Base-by-base conservation (phyloP, 1,284 basidiomycete species). In the Apiotrichum akiyoshidainum region DNA sequence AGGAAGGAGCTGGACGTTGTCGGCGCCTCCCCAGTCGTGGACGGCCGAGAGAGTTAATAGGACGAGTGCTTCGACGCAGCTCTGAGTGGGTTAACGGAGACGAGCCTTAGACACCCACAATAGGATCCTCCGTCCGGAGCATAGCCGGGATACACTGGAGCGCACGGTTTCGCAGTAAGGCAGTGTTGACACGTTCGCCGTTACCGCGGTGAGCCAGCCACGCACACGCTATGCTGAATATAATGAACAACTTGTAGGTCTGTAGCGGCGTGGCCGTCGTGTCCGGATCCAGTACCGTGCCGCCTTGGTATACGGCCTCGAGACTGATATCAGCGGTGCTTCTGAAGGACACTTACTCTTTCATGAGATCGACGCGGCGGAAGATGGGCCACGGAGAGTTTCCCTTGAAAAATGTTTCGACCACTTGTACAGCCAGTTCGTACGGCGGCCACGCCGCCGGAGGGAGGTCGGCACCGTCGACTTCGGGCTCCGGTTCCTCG, bases 11-110 rank as follows among this genome's bases (percentile, higher is more conserved):
- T 21, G n/a, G 11, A 46, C 45, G 12, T 47, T 26, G 34, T 55
- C 53, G 17, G 50, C 45, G 13, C 54, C 50, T 9, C 53, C 58
- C 49, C 53, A 56, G 54, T 60, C 58, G 46, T 53, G 56, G 31
- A 60, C 48, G 2, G 54, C 46, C 9, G 35, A 56, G 10, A 60
- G 22, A 11, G 26, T 35, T 2, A 60, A 34, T 3, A 60, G 46
- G 16, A 49, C 33, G 9, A 60, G 35, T 1, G 54, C 40, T 16
- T 46, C 44, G 2, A 44, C 19, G 41, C 58, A 60, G 8, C 39
- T 37, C 58, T 44, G n/a, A 41, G 2, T 16, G 2, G 2, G 47
- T 55, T 37, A 55, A 44, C n/a, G 16, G n/a, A n/a, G n/a, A 2
- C 40, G 17, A 12, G 4, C 14, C 2, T 16, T 9, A 9, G 10